Evolutionary conservation across 768 basidiomycete species (phyloP).

Genomic region (Exidia glandulosa): DNA sequence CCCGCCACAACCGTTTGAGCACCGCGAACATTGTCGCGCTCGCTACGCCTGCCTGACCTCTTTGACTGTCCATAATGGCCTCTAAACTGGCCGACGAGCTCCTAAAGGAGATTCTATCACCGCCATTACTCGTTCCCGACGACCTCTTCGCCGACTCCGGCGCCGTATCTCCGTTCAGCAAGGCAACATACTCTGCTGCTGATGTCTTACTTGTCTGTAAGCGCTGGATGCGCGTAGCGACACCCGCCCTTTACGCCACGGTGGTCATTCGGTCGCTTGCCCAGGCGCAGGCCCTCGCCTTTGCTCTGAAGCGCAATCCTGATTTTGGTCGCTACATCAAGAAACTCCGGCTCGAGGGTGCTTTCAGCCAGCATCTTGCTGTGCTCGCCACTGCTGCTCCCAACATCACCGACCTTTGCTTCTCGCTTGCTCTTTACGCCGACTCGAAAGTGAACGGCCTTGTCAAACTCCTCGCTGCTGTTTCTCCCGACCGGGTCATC

Average conservation of each 20-base stretch:
- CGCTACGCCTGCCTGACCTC: too few species aligned
- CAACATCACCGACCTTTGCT: background rate
- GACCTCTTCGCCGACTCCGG: background rate
- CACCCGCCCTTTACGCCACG: background rate
- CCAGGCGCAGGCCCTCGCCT: background rate
- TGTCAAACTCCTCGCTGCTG: background rate
- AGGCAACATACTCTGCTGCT: background rate
- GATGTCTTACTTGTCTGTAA: background rate
- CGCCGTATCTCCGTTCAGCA: background rate
- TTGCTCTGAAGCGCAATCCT: background rate
- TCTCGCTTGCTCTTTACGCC: background rate
- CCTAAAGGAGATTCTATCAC: background rate
- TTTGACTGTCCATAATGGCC: too few species aligned
- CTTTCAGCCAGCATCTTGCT: background rate
- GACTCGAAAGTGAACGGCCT: background rate
- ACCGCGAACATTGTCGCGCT: too few species aligned
- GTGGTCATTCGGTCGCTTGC: background rate
- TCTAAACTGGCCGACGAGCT: background rate
- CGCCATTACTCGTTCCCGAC: background rate
- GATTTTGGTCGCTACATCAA: background rate
- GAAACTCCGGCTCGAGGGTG: background rate
- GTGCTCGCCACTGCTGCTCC: background rate
- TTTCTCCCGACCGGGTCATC: background rate
- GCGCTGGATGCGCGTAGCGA: background rate
- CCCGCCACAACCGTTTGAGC: too few species aligned